Evolutionary conservation across 176 grass and related monocot species (phyloP).

Genomic region (Elymus sibiricus): DNA sequence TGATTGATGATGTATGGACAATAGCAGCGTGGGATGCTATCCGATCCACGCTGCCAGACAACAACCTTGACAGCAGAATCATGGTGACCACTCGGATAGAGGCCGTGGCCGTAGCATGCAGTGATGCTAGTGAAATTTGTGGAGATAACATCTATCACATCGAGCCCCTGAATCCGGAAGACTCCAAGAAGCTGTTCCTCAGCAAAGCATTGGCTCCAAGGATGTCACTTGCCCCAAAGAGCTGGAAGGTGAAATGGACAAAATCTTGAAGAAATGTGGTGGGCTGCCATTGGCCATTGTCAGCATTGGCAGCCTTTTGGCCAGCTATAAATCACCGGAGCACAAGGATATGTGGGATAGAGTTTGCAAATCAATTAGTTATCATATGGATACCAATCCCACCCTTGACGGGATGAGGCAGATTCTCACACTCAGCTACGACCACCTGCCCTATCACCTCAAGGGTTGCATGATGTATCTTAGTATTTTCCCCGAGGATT

Average conservation of each 20-base stretch:
- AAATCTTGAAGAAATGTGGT: neutral
- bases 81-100: constrained; percentile 20
- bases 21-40: neutral
- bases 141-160: neutral
- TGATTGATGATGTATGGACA: constrained; percentile 23
- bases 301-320: neutral
- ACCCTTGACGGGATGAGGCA: too few species aligned
- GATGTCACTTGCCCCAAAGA: neutral
- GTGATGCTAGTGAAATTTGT: neutral
- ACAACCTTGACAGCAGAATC: neutral
- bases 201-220: neutral
- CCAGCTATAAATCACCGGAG: neutral
- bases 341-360: neutral
- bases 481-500: too few species aligned
- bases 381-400: too few species aligned
- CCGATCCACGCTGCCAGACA: neutral
- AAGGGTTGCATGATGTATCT: too few species aligned
- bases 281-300: constrained; percentile 15
- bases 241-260: neutral
- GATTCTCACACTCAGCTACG: too few species aligned
- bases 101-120: neutral
- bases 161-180: neutral
- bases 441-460: too few species aligned
- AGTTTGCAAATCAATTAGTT: neutral
- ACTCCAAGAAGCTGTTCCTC: neutral